Base-by-base conservation (phyloP, 768 basidiomycete genomes). In the Tulasnella sp. region DNA sequence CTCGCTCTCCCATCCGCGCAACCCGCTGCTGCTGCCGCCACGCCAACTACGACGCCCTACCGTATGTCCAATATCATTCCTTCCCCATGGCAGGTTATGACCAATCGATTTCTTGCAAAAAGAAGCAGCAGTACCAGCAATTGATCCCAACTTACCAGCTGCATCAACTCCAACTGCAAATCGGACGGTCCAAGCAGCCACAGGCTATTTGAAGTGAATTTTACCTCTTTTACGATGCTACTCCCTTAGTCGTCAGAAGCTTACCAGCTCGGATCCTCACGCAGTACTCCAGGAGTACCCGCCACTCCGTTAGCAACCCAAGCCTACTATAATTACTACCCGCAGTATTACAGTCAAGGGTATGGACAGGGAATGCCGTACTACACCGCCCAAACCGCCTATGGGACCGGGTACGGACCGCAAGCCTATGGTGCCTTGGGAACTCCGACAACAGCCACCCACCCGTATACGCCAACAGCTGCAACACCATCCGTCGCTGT, bases 141-240 rank as follows among this genome's bases (percentile, higher is more conserved):
- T 92, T 77, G 91, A 93, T 84, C 91, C 92, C 42, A 90, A 90
- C n/a, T 87, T 93, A 69, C 92, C 11, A 84, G 85, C 6, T 87
- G 86, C 12, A 85, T 86, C 81, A 84, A 86, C 14, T 84, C 84
- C 6, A 87, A 58, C 76, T 9, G 50, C 79, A 12, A 75, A 73
- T 22, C 42, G 40, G n/a, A 72, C 72, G 12, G 79, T 72, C n/a
- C 79, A 80, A 41, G 79, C 79, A 18, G 69, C 79, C 31, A 74
- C 72, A 20, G 79, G 79, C 8, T 80, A 80, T 48, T 42, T 80
- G 28, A 80, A 80, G 79, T 80, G 50, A 22, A 40, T 42, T 20
- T 31, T 12, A 37, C 34, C 64, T 28, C 46, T 46, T 46, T 69
- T 54, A 3, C 11, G 46, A 20, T 46, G 54, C 64, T 2, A 0